Conservation (phyloP, 257 asterid genomes). For the Scutellaria minor region DNA sequence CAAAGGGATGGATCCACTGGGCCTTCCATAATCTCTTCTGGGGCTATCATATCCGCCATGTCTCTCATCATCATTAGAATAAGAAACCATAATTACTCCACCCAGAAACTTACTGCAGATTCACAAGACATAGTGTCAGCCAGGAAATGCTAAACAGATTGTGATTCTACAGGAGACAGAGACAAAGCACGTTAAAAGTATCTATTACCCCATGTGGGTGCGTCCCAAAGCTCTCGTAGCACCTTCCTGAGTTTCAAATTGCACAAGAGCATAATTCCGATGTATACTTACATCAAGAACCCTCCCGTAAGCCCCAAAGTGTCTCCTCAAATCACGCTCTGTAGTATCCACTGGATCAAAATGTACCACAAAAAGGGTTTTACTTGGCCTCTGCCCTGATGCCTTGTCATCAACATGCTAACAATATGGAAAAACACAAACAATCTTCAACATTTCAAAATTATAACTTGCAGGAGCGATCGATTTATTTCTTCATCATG, state of each 20-base stretch:
- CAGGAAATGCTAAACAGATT: not conserved
- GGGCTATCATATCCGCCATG: conserved; percentile 54
- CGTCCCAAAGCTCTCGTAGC: conserved; percentile 91
- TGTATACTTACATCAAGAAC: conserved; percentile 77
- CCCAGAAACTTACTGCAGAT: conserved; percentile 77
- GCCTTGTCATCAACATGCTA: conserved; percentile 68
- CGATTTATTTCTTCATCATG: no score
- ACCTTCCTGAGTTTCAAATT: conserved; percentile 85
- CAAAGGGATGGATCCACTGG: no score
- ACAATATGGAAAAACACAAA: conserved; percentile 30
- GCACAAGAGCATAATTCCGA: conserved; percentile 91
- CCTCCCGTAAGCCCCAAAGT: conserved; percentile 87
- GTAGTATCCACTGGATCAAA: conserved; percentile 79
- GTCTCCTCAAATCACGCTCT: conserved; percentile 74
- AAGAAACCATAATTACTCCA: conserved; percentile 89
- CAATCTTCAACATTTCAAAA: not conserved
- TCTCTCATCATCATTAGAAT: conserved; percentile 89
- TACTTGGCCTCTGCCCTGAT: conserved; percentile 74
- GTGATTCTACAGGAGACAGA: no score
- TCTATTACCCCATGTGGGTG: conserved; percentile 84
- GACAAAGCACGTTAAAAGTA: not conserved
- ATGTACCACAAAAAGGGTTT: conserved; percentile 85
- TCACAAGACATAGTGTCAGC: not conserved
- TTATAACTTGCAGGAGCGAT: no score
- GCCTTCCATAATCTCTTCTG: no score